Evolutionary conservation across 2,329 filamentous ascomycete species (phyloP).

Genomic region (Onygena corvina): DNA sequence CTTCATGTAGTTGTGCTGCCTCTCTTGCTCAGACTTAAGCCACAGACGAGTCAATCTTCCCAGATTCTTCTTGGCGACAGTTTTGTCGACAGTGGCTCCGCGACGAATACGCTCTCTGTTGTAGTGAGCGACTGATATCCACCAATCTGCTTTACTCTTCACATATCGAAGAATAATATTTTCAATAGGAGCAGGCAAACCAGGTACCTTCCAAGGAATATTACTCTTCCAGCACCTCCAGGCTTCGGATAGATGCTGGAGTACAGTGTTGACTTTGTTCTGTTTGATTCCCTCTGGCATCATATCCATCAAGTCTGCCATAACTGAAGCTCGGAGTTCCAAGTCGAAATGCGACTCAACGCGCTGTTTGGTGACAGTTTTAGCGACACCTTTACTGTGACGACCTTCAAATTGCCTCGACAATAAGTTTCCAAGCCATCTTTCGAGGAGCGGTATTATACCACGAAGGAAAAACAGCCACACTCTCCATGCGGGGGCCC

Average conservation of each 20-base stretch:
- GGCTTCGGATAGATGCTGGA: slow-evolving; percentile 93
- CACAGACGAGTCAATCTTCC: slow-evolving; percentile 87
- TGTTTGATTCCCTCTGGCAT: slow-evolving; percentile 99
- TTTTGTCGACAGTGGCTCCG: slow-evolving; percentile 96
- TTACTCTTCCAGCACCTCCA: slow-evolving; percentile 99
- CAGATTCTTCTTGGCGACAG: slow-evolving; percentile 97
- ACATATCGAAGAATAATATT: slow-evolving; percentile 98
- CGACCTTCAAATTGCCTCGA: slow-evolving; percentile 96
- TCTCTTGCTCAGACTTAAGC: slow-evolving; percentile 96
- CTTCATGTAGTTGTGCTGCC: slow-evolving; percentile 99
- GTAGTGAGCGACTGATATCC: slow-evolving; percentile 98
- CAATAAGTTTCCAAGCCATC: slow-evolving; percentile 92
- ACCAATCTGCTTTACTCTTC: slow-evolving; percentile 99
- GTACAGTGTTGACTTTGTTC: slow-evolving; percentile 95
- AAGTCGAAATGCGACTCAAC: slow-evolving; percentile 98
- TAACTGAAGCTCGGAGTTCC: slow-evolving; percentile 91
- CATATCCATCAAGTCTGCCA: slow-evolving; percentile 99
- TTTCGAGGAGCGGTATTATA: slow-evolving; percentile 89
- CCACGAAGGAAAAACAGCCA: slow-evolving; percentile 99
- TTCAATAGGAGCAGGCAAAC: slow-evolving; percentile 89
- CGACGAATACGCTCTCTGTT: slow-evolving; percentile 93
- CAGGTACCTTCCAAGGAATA: slow-evolving; percentile 98
- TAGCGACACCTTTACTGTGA: slow-evolving; percentile 96
- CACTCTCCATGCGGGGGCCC: slow-evolving; percentile 95
- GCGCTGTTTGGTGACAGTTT: slow-evolving; percentile 97